Evolutionary conservation across 768 basidiomycete genomes (phyloP), one percentile per base, ranked within the genome.

Genomic region (Hygrocybe coccinea): DNA sequence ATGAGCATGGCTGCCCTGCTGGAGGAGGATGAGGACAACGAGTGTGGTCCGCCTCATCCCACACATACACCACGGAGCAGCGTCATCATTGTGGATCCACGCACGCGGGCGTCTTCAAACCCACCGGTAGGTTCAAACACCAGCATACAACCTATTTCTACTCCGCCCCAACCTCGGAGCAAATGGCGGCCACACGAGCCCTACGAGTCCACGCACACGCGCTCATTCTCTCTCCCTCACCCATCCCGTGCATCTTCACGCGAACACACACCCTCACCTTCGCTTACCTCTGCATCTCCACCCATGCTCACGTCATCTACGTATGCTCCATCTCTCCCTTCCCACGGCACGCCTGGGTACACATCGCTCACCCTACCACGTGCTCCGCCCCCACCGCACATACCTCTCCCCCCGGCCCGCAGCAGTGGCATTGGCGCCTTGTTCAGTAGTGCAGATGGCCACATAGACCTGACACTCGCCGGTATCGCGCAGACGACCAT

Each of bases 401-500:
- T 21, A 2, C 37, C 43, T 19, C 44, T 45, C 21, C 38, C 22
- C 22, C 34, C n/a, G 9, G 49, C 22, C 15, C 15, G 15, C 54
- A 44, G 36, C 37, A 33, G 55, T 22, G 33, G 25, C 43, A 50
- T 59, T 29, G 64, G 29, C 4, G 29, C 29, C 29, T 29, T 62
- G 46, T 63, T 67, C 37, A 56, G 46, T 34, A 41, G 52, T 4
- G 19, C 9, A 12, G 21, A 79, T 49, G 79, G 84, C 2, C 79
- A 76, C 47, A 71, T 93, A 14, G 90, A 95, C 69, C 73, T 92
- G 41, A 85, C 89, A 1, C 77, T 79, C 10, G 80, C 84, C 15
- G 91, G 92, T 3, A 72, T 91, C 10, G 92, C 91, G 6, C 88
- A 91, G 66, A 86, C 85, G 5, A 91, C 88, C 4, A 95, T 97